Base-by-base conservation (phyloP, 1,284 basidiomycete genomes). In the Cystobasidiaceae sp. region DNA sequence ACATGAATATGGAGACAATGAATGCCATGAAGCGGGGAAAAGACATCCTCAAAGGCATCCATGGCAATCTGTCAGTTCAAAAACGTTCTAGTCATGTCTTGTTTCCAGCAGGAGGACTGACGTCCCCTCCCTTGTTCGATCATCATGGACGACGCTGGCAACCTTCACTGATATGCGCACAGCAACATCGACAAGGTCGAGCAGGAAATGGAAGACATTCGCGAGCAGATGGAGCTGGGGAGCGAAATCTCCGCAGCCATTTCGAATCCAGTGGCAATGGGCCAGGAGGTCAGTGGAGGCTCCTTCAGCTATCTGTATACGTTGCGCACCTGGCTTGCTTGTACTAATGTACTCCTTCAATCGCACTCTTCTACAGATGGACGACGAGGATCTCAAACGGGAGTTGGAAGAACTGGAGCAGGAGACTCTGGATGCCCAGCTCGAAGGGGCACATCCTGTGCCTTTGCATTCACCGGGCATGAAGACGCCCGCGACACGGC, bases 1-100 rank as follows among this genome's bases (percentile, higher is more conserved):
- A 97, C 81, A 85, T 98, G 79, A 98, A 99, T 78, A 88, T 91
- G 74, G 93, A 97, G 82, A 97, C 93, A 30, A 93, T 99, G 90
- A 81, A 85, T 28, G 93, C 91, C 28, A 97, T 99, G 92, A 93
- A 93, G 86, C 89, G 90, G 78, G 96, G 91, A 43, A 85, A 93
- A 0, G 86, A 89, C 69, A 96, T 90, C 17, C 83, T 99, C 76
- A 89, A 89, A 79, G 83, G 84, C 50, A 97, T 99, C 66, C 96
- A 99, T 75, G 87, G 87, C 61, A 87, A 86, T 74, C 83, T 97
- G 91, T 94, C 70, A 75, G 90, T 69, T 4, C 23, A 11, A 5
- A 17, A 6, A 66, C 85, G 21, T 27, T 25, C 62, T 52, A 32
- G 19, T 17, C 17, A 2, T n/a, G 15, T 15, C 50, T 19, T 13